Evolutionary conservation across 306 rosid genomes (phyloP).

Genomic region (Oxytropis ochrocephala): DNA sequence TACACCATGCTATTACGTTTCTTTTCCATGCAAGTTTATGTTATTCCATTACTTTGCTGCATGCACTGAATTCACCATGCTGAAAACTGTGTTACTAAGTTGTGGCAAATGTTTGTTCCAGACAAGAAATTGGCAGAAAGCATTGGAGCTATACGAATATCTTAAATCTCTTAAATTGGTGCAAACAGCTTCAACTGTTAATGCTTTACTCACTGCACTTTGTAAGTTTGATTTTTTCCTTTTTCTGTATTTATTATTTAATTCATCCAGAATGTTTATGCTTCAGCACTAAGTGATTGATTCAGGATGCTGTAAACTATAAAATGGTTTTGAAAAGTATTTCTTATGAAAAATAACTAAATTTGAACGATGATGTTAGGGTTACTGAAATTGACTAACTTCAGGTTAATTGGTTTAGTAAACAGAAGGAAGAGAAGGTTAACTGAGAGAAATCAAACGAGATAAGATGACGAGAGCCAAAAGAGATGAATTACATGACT

Average conservation of each 20-base stretch:
- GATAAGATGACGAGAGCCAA: not conserved
- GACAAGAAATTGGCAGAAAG: conserved; percentile 88
- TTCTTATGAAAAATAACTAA: not conserved
- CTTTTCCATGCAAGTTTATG: conserved; percentile 6
- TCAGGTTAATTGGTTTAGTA: conserved; percentile 7
- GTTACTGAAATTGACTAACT: not conserved
- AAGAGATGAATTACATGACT: not conserved
- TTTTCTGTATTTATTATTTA: not conserved
- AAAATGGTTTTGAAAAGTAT: conserved; percentile 3
- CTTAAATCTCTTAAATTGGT: conserved; percentile 59
- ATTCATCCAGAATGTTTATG: conserved; percentile 5
- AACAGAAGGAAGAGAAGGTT: conserved; percentile 5
- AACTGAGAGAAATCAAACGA: not conserved
- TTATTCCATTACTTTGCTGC: not conserved
- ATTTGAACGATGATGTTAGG: conserved; percentile 4
- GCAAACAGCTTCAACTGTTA: conserved; percentile 71
- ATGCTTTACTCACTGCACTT: conserved; percentile 90
- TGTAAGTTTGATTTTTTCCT: conserved; percentile 48
- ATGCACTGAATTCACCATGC: conserved; percentile 18
- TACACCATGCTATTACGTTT: not conserved
- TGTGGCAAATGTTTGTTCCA: conserved; percentile 39
- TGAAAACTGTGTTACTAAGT: conserved; percentile 18
- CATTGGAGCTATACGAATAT: conserved; percentile 66
- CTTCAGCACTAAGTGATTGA: conserved; percentile 9
- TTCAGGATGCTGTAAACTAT: not conserved